Base-by-base conservation (phyloP, 495 filamentous ascomycete species). In the Aspergillus cavernicola region DNA sequence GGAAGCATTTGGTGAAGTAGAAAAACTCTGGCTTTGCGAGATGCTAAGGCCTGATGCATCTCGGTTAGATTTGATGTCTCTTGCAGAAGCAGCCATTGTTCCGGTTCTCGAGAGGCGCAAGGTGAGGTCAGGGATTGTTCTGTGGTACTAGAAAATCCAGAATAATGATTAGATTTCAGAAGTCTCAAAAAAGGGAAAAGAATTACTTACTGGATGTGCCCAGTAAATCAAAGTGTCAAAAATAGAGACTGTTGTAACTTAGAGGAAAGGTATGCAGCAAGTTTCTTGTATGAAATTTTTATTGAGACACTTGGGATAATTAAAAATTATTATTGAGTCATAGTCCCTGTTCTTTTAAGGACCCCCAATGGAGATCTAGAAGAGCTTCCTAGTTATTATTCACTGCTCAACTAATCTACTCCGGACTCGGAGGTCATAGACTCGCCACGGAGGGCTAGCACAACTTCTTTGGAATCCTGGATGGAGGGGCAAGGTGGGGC, bases 1-100 rank as follows among this genome's bases (percentile, higher is more conserved):
- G 15, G 81, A 80, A 18, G 82, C 73, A 22, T 67, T 76, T 31
- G 88, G 86, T 22, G 85, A 87, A 15, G 78, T 80, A 18, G 84
- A 84, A 39, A 83, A 60, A 58, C 72, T 73, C 47, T 80, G 68
- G 61, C 68, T 81, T 55, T 80, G 71, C 13, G 80, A 83, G 33
- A 80, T 75, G 16, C 70, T 56, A 32, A 64, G 53, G 43, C 53
- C 63, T 50, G 66, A 50, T 3, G 66, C 64, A 43, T 70, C 65
- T 45, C 63, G 57, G 51, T 56, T 61, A 50, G 62, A 45, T 50
- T 67, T 66, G 42, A 75, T 73, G 54, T 63, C 57, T 40, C 48
- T 60, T n/a, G 60, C 52, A 38, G 52, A 36, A 20, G 60, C 29
- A 2, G 60, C 47, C 60, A 63, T 63, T 32, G 39, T 47, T 22